Base-by-base conservation (phyloP, 495 filamentous ascomycete genomes). In the Oleoguttula mirabilis region DNA sequence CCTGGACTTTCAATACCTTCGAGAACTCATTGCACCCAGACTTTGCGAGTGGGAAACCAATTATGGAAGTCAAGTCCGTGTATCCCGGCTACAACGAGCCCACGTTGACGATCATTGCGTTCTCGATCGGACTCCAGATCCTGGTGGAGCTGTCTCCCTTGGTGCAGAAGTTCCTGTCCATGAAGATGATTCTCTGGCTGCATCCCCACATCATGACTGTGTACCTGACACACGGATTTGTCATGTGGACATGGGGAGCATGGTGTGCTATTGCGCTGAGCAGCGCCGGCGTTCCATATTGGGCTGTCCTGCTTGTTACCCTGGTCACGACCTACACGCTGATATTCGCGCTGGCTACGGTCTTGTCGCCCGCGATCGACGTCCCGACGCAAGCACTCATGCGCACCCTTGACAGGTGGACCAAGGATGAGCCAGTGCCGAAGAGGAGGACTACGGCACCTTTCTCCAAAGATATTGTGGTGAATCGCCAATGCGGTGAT, bases 131-230 rank as follows among this genome's bases (percentile, higher is more conserved):
- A 15, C 32, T 35, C 7, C 32, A 35, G 32, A 19, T 35, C 7
- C 10, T 35, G 7, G 32, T 35, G 12, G 32, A 35, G 16, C 36
- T 21, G 7, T 21, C 15, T 12, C 5, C 21, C 21, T 20, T 12
- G 21, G 16, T 39, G 5, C 36, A 39, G 11, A 5, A 10, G 17
- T 21, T 39, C 17, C 21, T 39, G 6, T 39, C 36, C 5, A 6
- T 22, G 11, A 39, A 39, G 16, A 6, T 8, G 5, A 21, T 39
- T 16, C 15, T 39, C 36, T 24, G 12, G 15, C 36, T 39, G 11
- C 16, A 39, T 12, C 36, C 36, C 8, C 36, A 39, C 16, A 25
- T 39, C 17, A 39, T 39, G 36, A 39, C 36, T 5, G 21, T 39
- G 8, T 39, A 39, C 21, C 36, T 39, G 5, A 39, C 16, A 10